These are phyloP conservation scores for Capsella rubella DNA, from an alignment of 441 rosid species.

Conservation along the genomic window DNA sequence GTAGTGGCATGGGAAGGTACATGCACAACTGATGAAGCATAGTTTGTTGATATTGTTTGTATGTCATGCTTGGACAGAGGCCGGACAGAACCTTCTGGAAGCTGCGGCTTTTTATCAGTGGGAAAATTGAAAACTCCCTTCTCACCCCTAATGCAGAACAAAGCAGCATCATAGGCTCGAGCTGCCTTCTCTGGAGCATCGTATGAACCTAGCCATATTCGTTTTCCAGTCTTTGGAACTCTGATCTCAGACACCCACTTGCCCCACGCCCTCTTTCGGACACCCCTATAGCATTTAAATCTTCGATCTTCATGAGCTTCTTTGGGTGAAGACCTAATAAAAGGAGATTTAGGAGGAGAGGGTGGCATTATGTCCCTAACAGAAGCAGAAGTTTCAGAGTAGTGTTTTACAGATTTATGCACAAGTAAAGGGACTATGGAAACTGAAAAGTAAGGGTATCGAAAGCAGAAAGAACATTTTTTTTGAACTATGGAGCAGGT, in stretches of 20 bases:
- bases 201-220: slow-evolving; percentile 57
- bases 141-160: slow-evolving; percentile 50
- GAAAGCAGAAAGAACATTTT: slow-evolving; percentile 21
- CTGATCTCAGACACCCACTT: slow-evolving; percentile 59
- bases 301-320: slow-evolving; percentile 34
- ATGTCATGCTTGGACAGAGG: slow-evolving; percentile 47
- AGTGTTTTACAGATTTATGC: slow-evolving; percentile 35
- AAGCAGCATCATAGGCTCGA: slow-evolving; percentile 53
- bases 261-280: slow-evolving; percentile 55
- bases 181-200: slow-evolving; percentile 57
- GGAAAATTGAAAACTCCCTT: slow-evolving; percentile 50
- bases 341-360: slow-evolving; percentile 42
- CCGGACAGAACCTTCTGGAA: slow-evolving; percentile 42
- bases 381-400: slow-evolving; percentile 22
- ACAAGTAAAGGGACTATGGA: slow-evolving; percentile 20
- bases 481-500: slow-evolving; percentile 39
- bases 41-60: slow-evolving; percentile 45
- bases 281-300: slow-evolving; percentile 46
- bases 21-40: slow-evolving; percentile 43
- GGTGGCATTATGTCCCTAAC: slow-evolving; percentile 38
- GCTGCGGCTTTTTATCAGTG: slow-evolving; percentile 44
- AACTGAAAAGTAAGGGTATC: slow-evolving; percentile 30
- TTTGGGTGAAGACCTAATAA: slow-evolving; percentile 31
- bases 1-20: slow-evolving; percentile 35
- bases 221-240: slow-evolving; percentile 48